These are phyloP conservation scores for Kodamaea fungicola DNA, from an alignment of 1,139 yeast species.

Conservation along the genomic window DNA sequence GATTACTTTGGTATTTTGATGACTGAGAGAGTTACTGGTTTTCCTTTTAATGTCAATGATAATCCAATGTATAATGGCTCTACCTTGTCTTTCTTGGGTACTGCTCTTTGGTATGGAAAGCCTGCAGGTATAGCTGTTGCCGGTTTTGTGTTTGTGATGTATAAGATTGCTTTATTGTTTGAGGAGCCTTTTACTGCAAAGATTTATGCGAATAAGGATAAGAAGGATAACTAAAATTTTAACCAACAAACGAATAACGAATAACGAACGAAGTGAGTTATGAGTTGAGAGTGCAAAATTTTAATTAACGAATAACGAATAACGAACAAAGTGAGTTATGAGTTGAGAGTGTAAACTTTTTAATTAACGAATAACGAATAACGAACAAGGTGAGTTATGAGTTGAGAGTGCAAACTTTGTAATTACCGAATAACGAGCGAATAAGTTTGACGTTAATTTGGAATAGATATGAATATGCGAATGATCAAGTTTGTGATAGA, in stretches of 20 bases:
- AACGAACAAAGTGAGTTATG: too few relatives aligned
- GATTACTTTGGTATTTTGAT: slow-evolving; percentile 96
- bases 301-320: too few relatives aligned
- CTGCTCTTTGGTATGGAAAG: slow-evolving; percentile 83
- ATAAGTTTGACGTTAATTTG: not conserved
- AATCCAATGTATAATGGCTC: slow-evolving; percentile 98
- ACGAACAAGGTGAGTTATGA: too few relatives aligned
- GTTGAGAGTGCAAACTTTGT: too few relatives aligned
- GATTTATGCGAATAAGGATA: slow-evolving; percentile 70
- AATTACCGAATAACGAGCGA: not conserved
- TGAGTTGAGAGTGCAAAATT: too few relatives aligned
- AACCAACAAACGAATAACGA: too few relatives aligned
- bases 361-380: too few relatives aligned
- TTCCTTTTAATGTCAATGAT: slow-evolving; percentile 86
- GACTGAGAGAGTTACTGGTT: slow-evolving; percentile 85
- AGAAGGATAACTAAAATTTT: slow-evolving; percentile 18
- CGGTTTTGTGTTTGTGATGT: slow-evolving; percentile 73
- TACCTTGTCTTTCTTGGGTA: slow-evolving; percentile 82
- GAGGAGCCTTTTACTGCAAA: slow-evolving; percentile 96
- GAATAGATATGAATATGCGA: too few relatives aligned
- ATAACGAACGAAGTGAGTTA: too few relatives aligned
- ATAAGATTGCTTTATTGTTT: slow-evolving; percentile 74
- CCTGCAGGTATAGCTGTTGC: slow-evolving; percentile 83
- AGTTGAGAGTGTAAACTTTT: too few relatives aligned
- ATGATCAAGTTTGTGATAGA: too few relatives aligned